phyloP scores from a whole-genome alignment of 306 rosid species.

The apple (Malus domestica) region ASM211411v1 NC_041793.1:24632501-24633000 shows the following conservation, averaged over 20 bases:
- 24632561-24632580: slow-evolving; percentile 91
- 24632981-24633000: neutral
- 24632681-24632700: slow-evolving; percentile 70
- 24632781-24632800: slow-evolving; percentile 79
- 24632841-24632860: slow-evolving; percentile 5
- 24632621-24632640: neutral
- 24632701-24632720: slow-evolving; percentile 95
- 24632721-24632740: slow-evolving; percentile 96
- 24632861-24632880: neutral
- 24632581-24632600: slow-evolving; percentile 75
- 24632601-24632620: slow-evolving; percentile 40
- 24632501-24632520: slow-evolving; percentile 82
- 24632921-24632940: neutral
- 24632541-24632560: slow-evolving; percentile 75
- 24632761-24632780: slow-evolving; percentile 59
- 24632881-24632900: neutral
- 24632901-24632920: neutral
- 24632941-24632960: neutral
- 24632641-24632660: neutral
- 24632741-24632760: slow-evolving; percentile 91
- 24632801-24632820: slow-evolving; percentile 87
- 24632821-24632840: slow-evolving; percentile 63
- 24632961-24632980: neutral
- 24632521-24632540: slow-evolving; percentile 80
- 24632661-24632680: slow-evolving; percentile 2